Conservation (phyloP, 441 rosid species). For the Monsonia emarginata region DNA sequence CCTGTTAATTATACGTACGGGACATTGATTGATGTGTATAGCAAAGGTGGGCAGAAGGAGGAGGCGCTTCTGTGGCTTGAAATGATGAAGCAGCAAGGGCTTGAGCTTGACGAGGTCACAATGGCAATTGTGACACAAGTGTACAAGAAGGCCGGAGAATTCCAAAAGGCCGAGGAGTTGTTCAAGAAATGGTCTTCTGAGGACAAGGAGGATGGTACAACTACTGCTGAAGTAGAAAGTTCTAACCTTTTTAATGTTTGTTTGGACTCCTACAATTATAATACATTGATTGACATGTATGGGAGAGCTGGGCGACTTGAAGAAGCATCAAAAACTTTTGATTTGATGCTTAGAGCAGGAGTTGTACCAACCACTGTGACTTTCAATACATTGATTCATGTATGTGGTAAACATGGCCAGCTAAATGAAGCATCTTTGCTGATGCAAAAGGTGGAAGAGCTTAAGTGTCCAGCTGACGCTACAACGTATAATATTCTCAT, state of each 20-base stretch:
- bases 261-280: neutral
- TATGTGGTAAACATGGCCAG: conserved; percentile 1
- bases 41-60: neutral
- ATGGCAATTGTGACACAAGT: conserved; percentile 1
- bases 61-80: conserved; percentile 3
- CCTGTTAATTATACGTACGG: conserved; percentile 3
- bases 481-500: conserved; percentile 4
- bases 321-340: neutral
- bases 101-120: conserved; percentile 5
- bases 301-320: conserved; percentile 2
- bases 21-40: neutral
- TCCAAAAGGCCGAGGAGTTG: conserved; percentile 7
- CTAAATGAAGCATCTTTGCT: neutral
- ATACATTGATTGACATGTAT: conserved; percentile 5
- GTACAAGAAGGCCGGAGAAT: conserved; percentile 5
- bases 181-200: neutral
- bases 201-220: neutral
- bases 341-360: neutral
- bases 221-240: neutral
- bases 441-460: conserved; percentile 3
- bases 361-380: conserved; percentile 4
- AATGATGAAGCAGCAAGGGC: conserved; percentile 4
- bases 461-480: neutral
- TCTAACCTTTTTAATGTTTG: neutral
- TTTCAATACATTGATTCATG: conserved; percentile 1